These are phyloP conservation scores for Mortierella claussenii DNA, from an alignment of 192 early-diverging fungal genomes.

Conservation along the genomic window DNA sequence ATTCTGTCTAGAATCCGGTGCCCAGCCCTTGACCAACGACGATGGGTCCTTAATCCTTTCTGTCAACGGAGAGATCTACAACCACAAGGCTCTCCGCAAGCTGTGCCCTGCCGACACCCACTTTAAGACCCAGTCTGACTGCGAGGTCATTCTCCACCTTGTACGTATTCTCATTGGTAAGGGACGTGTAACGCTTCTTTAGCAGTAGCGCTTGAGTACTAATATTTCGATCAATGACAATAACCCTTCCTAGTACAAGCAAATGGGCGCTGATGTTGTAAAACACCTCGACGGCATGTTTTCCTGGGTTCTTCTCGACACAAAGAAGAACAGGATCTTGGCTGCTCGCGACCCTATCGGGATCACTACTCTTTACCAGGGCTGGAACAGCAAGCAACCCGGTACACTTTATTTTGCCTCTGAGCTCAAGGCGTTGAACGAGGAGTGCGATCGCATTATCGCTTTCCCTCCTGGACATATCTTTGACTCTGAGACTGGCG, in stretches of 20 bases:
- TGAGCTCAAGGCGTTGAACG: constrained; percentile 96
- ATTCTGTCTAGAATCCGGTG: constrained; percentile 78
- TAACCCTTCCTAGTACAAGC: constrained; percentile 74
- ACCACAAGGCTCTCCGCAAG: constrained; percentile 88
- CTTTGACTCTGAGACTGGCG: constrained; percentile 81
- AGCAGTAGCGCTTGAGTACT: too few species aligned
- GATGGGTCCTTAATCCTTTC: constrained; percentile 88
- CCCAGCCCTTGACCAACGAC: constrained; percentile 94
- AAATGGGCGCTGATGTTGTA: constrained; percentile 85
- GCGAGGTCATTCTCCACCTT: constrained; percentile 95
- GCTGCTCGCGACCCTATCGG: constrained; percentile 97
- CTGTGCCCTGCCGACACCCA: constrained; percentile 72
- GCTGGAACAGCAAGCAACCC: constrained; percentile 84
- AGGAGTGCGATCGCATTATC: constrained; percentile 97
- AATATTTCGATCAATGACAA: too few species aligned
- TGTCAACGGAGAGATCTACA: constrained; percentile 99
- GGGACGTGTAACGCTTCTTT: too few species aligned
- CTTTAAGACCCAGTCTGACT: constrained; percentile 98
- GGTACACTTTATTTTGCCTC: constrained; percentile 92
- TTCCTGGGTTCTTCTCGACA: constrained; percentile 93
- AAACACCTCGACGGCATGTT: constrained; percentile 96
- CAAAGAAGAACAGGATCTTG: constrained; percentile 80
- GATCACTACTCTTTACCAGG: constrained; percentile 97
- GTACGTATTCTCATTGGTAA: constrained; percentile 61
- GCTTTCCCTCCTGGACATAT: constrained; percentile 98